Conservation (phyloP, 1,284 basidiomycete genomes). For the Mycosarcoma mackinlayi region DNA sequence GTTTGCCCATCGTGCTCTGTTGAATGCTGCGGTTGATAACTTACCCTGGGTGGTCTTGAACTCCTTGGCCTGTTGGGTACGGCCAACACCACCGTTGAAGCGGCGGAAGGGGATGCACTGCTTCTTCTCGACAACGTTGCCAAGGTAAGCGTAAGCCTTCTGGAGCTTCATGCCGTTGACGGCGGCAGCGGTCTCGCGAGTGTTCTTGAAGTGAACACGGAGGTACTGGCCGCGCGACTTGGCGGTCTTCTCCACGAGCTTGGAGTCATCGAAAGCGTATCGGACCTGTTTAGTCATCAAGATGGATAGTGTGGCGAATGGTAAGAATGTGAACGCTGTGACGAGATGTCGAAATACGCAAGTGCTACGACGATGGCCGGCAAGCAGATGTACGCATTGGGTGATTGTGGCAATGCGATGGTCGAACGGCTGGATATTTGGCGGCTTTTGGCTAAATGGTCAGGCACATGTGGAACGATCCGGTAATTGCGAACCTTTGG, state of each 20-base stretch:
- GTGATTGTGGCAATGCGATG: neutral
- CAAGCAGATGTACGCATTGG: neutral
- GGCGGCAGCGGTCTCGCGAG: constrained; percentile 75
- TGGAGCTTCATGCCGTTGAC: constrained; percentile 86
- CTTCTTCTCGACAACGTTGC: constrained; percentile 95
- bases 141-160: constrained; percentile 95
- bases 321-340: constrained; percentile 23
- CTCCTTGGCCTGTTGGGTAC: constrained; percentile 96
- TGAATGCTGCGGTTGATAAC: constrained; percentile 6
- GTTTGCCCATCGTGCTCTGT: neutral
- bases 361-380: constrained; percentile 9
- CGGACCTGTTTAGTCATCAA: constrained; percentile 57
- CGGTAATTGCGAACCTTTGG: neutral
- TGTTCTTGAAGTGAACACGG: constrained; percentile 99
- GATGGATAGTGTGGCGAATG: constrained; percentile 2
- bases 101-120: constrained; percentile 97
- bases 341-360: too few relatives aligned
- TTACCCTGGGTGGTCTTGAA: constrained; percentile 96
- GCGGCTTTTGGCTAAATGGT: too few relatives aligned
- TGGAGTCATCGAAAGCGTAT: constrained; percentile 68
- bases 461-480: too few relatives aligned
- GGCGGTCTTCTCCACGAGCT: constrained; percentile 66
- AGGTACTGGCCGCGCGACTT: constrained; percentile 92
- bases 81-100: constrained; percentile 95
- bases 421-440: too few relatives aligned